Base-by-base conservation (phyloP, 805 yeast genomes). In the Millerago galiae region DNA sequence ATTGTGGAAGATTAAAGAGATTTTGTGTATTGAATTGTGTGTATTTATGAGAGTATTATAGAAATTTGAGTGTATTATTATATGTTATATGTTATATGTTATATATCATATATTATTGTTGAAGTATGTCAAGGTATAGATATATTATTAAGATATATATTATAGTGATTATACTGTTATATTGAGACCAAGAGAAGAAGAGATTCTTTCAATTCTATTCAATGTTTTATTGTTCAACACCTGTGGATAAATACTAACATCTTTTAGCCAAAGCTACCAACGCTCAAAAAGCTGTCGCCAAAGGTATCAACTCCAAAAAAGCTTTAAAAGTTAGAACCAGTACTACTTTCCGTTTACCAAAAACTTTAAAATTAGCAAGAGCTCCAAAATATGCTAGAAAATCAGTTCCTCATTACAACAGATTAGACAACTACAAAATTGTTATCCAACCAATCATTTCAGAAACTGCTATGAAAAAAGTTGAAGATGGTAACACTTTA, bases 391-490 rank as follows among this genome's bases (percentile, higher is more conserved):
- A 91, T 77, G 86, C 95, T 64, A 74, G 86, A 72, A 93, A 88
- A 80, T 72, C 96, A 61, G 95, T 93, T 63, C 95, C 97, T 67
- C 98, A 93, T 79, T 84, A 83, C 83, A 81, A 83, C 75, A 93
- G 98, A 81, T 72, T 87, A 67, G 99, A 93, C 72, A 85, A 95
- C 65, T 84, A 85, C 93, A 88, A 87, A 76, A 74, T 89, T 68
- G 81, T 93, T 68, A 84, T 86, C 71, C 76, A 87, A 62, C 97
- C 97, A 77, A 81, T 91, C 74, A 91, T 91, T 71, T 81, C 95
- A 62, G 99, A 93, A 81, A 87, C 96, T 60, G 96, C 99, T 67
- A 89, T 93, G 86, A 91, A 93, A 85, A 87, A 88, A 81, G 96
- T 93, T 68, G 99, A 93, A 80, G 96, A 89, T 70, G 88, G 95